phyloP scores from a whole-genome alignment of 805 yeast genomes.

The Zygosaccharomyces bisporus region DNA sequence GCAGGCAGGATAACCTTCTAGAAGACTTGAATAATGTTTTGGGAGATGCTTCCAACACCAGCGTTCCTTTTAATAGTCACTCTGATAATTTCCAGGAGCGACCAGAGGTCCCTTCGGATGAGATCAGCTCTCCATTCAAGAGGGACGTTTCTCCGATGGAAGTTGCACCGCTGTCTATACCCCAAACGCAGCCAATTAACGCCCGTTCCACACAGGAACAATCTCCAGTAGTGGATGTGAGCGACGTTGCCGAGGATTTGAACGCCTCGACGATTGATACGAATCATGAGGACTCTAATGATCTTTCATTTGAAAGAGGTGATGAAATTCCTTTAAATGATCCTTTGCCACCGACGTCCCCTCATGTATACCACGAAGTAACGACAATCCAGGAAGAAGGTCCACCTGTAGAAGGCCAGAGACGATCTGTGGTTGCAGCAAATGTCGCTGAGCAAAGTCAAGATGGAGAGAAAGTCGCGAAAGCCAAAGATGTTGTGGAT shows the following conservation, averaged over 20 bases:
- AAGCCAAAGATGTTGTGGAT: slow-evolving; percentile 35
- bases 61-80: slow-evolving; percentile 33
- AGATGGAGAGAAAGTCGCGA: neutral
- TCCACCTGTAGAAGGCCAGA: slow-evolving; percentile 5
- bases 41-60: slow-evolving; percentile 21
- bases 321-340: slow-evolving; percentile 33
- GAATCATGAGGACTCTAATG: slow-evolving; percentile 27
- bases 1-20: slow-evolving; percentile 18
- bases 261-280: slow-evolving; percentile 5
- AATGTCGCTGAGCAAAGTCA: neutral
- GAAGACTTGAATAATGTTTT: slow-evolving; percentile 28
- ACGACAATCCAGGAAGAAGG: slow-evolving; percentile 35
- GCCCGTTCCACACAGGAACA: neutral
- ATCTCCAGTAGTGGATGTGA: slow-evolving; percentile 9
- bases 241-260: slow-evolving; percentile 19
- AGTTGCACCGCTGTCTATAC: slow-evolving; percentile 1
- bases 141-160: neutral
- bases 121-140: neutral
- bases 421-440: neutral
- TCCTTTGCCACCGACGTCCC: slow-evolving; percentile 13
- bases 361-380: slow-evolving; percentile 30
- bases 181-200: slow-evolving; percentile 5
- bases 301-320: slow-evolving; percentile 37
- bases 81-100: slow-evolving; percentile 7
- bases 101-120: slow-evolving; percentile 6